Evolutionary conservation across 805 yeast genomes (phyloP).

Genomic region (Jamesozyma spencerorum): DNA sequence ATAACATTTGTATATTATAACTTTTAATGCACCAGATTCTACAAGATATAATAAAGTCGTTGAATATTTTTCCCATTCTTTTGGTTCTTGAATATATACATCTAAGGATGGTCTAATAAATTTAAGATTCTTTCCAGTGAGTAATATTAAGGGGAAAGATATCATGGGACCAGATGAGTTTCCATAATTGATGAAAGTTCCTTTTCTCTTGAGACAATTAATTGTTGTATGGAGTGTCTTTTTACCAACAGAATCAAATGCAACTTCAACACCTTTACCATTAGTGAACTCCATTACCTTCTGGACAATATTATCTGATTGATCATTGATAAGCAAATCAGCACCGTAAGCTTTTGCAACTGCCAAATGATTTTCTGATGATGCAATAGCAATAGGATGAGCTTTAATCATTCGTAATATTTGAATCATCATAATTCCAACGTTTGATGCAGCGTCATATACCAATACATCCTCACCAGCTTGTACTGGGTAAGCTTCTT

Average conservation of each 20-base stretch:
- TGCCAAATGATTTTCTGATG: constrained; percentile 61
- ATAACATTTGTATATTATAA: constrained; percentile 45
- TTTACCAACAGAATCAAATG: constrained; percentile 71
- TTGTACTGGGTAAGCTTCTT: constrained; percentile 57
- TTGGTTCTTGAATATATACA: constrained; percentile 44
- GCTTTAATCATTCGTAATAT: constrained; percentile 58
- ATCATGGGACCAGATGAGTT: constrained; percentile 80
- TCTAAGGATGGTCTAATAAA: constrained; percentile 54
- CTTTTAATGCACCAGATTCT: constrained; percentile 39
- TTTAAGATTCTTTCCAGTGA: constrained; percentile 55
- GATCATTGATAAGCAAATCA: constrained; percentile 51
- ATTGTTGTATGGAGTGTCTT: constrained; percentile 62
- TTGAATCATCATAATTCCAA: constrained; percentile 66
- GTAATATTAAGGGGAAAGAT: constrained; percentile 44
- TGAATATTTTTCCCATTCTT: constrained; percentile 48
- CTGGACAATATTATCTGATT: constrained; percentile 46
- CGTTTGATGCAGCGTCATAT: constrained; percentile 96
- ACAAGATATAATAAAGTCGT: constrained; percentile 35
- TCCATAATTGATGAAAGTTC: constrained; percentile 70
- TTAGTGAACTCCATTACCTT: constrained; percentile 51
- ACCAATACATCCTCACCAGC: constrained; percentile 64
- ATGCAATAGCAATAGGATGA: constrained; percentile 75
- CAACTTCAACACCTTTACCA: constrained; percentile 59
- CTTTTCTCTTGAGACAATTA: constrained; percentile 54
- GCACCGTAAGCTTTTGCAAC: constrained; percentile 71